These are phyloP conservation scores for Pinus albicaulis DNA, from an alignment of 75 land plant genomes.

Conservation along the genomic window DNA sequence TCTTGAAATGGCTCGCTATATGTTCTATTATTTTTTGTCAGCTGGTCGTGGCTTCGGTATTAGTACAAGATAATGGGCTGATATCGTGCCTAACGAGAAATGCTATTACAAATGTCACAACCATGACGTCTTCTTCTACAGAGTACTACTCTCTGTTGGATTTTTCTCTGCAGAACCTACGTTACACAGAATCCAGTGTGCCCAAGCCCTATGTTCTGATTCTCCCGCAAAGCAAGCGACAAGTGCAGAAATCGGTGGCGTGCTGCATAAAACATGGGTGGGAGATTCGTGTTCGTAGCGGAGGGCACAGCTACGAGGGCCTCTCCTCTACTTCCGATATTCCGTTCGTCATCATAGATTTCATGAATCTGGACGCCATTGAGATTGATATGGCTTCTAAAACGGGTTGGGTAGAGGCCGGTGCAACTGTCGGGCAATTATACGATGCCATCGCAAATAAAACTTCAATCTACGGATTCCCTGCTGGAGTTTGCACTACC, in stretches of 20 bases:
- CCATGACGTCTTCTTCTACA: not conserved
- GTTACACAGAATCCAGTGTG: conserved; percentile 18
- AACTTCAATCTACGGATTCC: conserved; percentile 12
- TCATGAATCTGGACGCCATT: conserved; percentile 23
- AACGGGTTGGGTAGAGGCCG: conserved; percentile 34
- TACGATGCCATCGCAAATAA: conserved; percentile 15
- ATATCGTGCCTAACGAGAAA: not conserved
- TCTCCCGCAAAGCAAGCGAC: conserved; percentile 4
- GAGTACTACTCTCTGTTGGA: conserved; percentile 2
- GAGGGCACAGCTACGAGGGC: conserved; percentile 18
- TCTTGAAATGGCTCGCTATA: no score
- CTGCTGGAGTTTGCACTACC: conserved; percentile 39
- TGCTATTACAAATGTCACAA: not conserved
- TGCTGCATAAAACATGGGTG: not conserved
- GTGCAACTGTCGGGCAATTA: conserved; percentile 29
- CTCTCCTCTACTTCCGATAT: conserved; percentile 17
- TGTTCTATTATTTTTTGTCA: no score
- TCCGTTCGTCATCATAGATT: conserved; percentile 28
- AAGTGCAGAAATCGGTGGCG: not conserved
- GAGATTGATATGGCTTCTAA: not conserved
- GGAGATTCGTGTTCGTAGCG: conserved; percentile 10
- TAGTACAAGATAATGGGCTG: not conserved
- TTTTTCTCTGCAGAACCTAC: conserved; percentile 37
- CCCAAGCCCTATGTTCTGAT: conserved; percentile 16
- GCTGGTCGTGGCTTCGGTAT: no score